Evolutionary conservation across 768 basidiomycete genomes (phyloP), one percentile per base, ranked within the genome.

Genomic region (Leccinum rimulosum): DNA sequence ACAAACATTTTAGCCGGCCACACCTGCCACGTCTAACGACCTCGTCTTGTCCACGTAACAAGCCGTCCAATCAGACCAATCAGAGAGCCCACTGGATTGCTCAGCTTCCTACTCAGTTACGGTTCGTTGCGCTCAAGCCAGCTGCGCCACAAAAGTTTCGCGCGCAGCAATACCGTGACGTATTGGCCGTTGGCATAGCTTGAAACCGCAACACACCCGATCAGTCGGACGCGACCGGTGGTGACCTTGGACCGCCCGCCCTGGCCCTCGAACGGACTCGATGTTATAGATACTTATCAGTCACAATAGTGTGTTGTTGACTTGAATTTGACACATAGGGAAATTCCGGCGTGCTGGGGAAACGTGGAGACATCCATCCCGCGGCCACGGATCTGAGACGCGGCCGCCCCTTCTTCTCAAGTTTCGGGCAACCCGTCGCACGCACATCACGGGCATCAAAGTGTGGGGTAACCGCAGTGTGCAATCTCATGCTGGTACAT

Each of bases 381-480:
- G 6, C 19, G 4, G 8, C 28, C 52, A 19, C 61, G 61, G 67
- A 67, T 66, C 59, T 69, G 67, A 66, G 67, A 47, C 35, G 2
- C 36, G 35, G 17, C 52, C 67, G 67, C 61, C 50, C 14, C n/a
- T 56, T 47, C 43, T 45, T 19, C 43, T 3, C 54, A 61, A n/a
- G 43, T 35, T 47, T 52, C 33, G 28, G 31, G 40, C 45, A 14
- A 54, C 43, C 43, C 43, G 19, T 45, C 43, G 43, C 10, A 45
- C 19, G 11, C 47, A 9, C 22, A 6, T 59, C 56, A 51, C 43
- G 35, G 54, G 28, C 56, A 60, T 50, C 59, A 48, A 57, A 68
- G 57, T 67, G 64, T 54, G 66, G 66, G 66, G 66, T 67, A 67
- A 45, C 43, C 43, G 10, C 10, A 43, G 6, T 38, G 14, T 17